Conservation (phyloP, 352 stramenopile species). For the Peronospora farinosa region DNA sequence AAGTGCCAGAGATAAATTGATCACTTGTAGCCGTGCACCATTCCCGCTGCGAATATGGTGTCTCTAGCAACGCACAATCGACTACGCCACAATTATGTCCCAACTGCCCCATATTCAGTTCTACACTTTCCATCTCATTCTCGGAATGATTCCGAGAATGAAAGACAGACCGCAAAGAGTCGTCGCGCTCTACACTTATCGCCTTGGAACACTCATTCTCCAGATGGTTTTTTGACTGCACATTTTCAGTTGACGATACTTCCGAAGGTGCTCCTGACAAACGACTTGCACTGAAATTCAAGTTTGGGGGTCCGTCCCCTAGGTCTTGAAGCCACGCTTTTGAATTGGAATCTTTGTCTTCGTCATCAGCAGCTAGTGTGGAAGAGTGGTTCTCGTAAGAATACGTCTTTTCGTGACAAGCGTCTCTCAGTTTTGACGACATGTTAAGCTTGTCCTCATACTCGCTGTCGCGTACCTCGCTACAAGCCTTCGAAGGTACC, state of each 20-base stretch:
- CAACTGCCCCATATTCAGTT: not conserved
- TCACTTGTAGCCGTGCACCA: not conserved
- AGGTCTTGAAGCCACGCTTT: not conserved
- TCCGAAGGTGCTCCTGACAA: not conserved
- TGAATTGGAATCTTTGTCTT: conserved; percentile 3
- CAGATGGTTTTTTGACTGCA: not conserved
- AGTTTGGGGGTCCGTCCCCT: not conserved
- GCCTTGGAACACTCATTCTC: not conserved
- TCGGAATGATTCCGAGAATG: not conserved
- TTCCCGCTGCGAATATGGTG: conserved; percentile 1
- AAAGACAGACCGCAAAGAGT: not conserved
- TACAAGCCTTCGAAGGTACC: not conserved
- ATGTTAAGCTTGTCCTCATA: conserved; percentile 3
- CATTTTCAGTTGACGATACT: not conserved
- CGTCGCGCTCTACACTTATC: not conserved
- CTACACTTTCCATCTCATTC: not conserved
- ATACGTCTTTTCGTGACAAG: not conserved
- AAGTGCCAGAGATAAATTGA: not conserved
- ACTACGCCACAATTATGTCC: not conserved
- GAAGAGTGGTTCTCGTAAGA: not conserved
- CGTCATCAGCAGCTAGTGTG: not conserved
- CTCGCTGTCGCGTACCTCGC: not conserved
- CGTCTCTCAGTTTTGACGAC: not conserved
- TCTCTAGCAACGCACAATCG: not conserved
- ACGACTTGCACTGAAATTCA: not conserved